These are phyloP conservation scores for Pachysandra terminalis DNA, from an alignment of 164 flowering plant species.

Conservation along the genomic window DNA sequence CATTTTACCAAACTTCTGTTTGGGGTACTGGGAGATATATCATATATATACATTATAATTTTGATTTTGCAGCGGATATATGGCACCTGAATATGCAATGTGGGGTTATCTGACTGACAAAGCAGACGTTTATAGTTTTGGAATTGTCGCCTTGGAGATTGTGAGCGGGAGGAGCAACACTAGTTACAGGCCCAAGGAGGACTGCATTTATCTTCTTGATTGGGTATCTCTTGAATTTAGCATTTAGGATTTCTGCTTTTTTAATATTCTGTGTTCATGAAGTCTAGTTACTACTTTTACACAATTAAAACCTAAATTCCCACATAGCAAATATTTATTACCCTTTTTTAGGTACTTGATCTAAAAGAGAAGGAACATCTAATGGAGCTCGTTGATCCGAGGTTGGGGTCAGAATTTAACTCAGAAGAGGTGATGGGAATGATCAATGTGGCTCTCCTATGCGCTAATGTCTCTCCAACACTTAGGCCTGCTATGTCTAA, in stretches of 20 bases:
- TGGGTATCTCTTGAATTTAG: conserved; percentile 31
- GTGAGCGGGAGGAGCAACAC: conserved; percentile 44
- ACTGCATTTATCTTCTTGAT: conserved; percentile 42
- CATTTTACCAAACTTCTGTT: neutral
- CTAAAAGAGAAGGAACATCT: conserved; percentile 20
- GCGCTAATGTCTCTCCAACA: conserved; percentile 29
- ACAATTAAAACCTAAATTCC: neutral
- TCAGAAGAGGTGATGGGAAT: conserved; percentile 25
- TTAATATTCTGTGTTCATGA: neutral
- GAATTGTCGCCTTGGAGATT: conserved; percentile 53
- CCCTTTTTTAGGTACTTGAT: conserved; percentile 18
- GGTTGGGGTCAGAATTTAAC: conserved; percentile 14
- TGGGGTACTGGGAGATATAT: neutral
- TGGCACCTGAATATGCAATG: conserved; percentile 70
- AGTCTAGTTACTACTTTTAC: neutral
- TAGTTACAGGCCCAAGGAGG: conserved; percentile 24
- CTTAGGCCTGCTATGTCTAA: conserved; percentile 31
- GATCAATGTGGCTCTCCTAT: conserved; percentile 22
- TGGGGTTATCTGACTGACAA: conserved; percentile 51
- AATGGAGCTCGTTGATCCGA: conserved; percentile 30
- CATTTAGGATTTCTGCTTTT: no score
- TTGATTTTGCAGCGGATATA: conserved; percentile 47
- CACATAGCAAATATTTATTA: neutral
- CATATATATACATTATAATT: no score
- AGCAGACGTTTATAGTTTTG: conserved; percentile 67